Conservation (phyloP, 805 yeast genomes). For the Wickerhamomyces pijperi region DNA sequence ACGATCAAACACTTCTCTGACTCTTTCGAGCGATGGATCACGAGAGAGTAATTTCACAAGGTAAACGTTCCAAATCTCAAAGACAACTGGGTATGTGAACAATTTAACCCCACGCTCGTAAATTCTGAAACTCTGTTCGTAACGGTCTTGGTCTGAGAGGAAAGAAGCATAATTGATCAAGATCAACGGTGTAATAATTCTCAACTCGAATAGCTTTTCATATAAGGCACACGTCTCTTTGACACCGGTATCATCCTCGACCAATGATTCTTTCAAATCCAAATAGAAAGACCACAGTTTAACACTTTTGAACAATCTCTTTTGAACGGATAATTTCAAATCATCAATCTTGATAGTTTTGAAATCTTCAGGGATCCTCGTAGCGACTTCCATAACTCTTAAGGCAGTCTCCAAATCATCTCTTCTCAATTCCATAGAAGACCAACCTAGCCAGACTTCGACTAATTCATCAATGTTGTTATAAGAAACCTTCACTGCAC, state of each 20-base stretch:
- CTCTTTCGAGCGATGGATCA: slow-evolving; percentile 32
- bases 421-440: slow-evolving; percentile 46
- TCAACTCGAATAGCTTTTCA: slow-evolving; percentile 42
- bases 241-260: slow-evolving; percentile 20
- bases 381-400: slow-evolving; percentile 29
- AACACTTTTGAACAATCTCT: slow-evolving; percentile 45
- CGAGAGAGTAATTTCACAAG: slow-evolving; percentile 35
- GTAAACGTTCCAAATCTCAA: slow-evolving; percentile 66
- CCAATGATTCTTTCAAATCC: slow-evolving; percentile 53
- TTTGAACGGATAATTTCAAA: slow-evolving; percentile 37
- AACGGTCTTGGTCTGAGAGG: slow-evolving; percentile 34
- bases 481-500: slow-evolving; percentile 64
- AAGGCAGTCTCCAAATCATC: slow-evolving; percentile 35
- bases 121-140: slow-evolving; percentile 41
- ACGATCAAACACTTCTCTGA: slow-evolving; percentile 68
- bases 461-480: slow-evolving; percentile 52
- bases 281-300: slow-evolving; percentile 66
- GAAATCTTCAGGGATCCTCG: slow-evolving; percentile 29
- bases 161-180: slow-evolving; percentile 58
- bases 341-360: slow-evolving; percentile 28
- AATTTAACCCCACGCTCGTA: slow-evolving; percentile 59
- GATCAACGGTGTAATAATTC: slow-evolving; percentile 57
- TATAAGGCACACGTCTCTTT: slow-evolving; percentile 31
- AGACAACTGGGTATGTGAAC: slow-evolving; percentile 51
- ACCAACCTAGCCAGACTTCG: slow-evolving; percentile 66